Evolutionary conservation across 768 basidiomycete genomes (phyloP), one percentile per base, ranked within the genome.

Genomic region (Amanita muscaria): DNA sequence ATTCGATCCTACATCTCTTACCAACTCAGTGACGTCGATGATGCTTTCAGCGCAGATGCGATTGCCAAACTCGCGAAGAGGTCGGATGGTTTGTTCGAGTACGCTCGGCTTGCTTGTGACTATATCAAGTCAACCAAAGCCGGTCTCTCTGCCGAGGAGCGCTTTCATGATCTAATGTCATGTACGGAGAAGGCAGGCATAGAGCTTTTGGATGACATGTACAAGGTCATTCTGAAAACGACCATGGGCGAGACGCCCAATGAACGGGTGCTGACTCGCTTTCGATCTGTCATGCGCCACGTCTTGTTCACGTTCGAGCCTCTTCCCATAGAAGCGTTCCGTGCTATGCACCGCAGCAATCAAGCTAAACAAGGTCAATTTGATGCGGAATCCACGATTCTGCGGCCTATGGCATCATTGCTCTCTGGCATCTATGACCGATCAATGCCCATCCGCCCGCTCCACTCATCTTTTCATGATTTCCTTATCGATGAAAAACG

Each of bases 31-130:
- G 18, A 42, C 27, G 39, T 46, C 21, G 22, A 22, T 21, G 14
- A 39, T 14, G 18, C 14, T 50, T 51, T 52, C 9, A 48, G 58
- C 27, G 36, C 52, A 40, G 47, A 32, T 25, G 58, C 53, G 60
- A 49, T 50, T 51, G 42, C 29, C 33, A 22, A 48, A 1, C 52
- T 63, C 15, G 52, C 54, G 30, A 25, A 47, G 11, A 55, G 44
- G 12, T 59, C 62, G 1, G 55, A 63, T 15, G 60, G 48, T 12
- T 56, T 64, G 18, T 64, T 65, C 42, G 58, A 63, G 41, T 64
- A 60, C 62, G 62, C 64, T 1, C 53, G 45, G 12, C 60, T 60
- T 2, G 64, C 56, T 5, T 61, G 60, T 48, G 44, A 38, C 8
- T 59, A 53, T 18, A 57, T 63, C 27, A 31, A 30, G 9, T 6